Evolutionary conservation across 1,284 basidiomycete genomes (phyloP), one percentile per base, ranked within the genome.

Genomic region (Apiotrichum akiyoshidainum): DNA sequence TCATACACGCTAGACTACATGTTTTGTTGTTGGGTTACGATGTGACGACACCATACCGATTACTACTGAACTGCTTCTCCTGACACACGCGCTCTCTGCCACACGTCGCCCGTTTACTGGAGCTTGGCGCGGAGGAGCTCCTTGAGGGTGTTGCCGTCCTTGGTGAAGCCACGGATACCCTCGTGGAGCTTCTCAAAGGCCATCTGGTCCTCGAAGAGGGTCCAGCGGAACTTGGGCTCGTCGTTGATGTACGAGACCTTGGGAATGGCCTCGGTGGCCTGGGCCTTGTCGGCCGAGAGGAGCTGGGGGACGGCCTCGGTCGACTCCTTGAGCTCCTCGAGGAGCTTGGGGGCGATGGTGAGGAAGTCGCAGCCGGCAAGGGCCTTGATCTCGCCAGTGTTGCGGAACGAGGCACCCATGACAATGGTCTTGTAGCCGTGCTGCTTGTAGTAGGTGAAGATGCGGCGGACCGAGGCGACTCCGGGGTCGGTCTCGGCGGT

Each of bases 341-440:
- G 88, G 51, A 98, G 85, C 58, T 85, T 75, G 64, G 95, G 95
- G 16, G 94, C 83, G 75, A 98, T 97, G 73, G 95, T 98, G 66
- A 98, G 83, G 86, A 90, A 96, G 82, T 98, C 95, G 67, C 94
- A 90, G 71, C 95, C 95, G 63, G 94, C 93, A 57, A 99, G 86
- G 21, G 91, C 85, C 78, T 87, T 90, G 82, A 99, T 97, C 83
- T 98, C 95, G 71, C 90, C 90, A 59, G 80, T 80, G 83, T 95
- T 95, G 76, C 92, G 89, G 93, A 99, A 99, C 55, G 92, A 96
- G 64, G 95, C 95, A 78, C 95, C 95, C 95, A 99, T 99, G 79
- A 99, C 94, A 78, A 98, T 98, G 69, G 95, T 99, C 76, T 94
- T 92, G 86, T 98, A 98, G 65, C 86, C 85, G 81, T 99, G 85